Conservation (phyloP, 139 green algal species). For the Mesotaenium endlicherianum region DNA sequence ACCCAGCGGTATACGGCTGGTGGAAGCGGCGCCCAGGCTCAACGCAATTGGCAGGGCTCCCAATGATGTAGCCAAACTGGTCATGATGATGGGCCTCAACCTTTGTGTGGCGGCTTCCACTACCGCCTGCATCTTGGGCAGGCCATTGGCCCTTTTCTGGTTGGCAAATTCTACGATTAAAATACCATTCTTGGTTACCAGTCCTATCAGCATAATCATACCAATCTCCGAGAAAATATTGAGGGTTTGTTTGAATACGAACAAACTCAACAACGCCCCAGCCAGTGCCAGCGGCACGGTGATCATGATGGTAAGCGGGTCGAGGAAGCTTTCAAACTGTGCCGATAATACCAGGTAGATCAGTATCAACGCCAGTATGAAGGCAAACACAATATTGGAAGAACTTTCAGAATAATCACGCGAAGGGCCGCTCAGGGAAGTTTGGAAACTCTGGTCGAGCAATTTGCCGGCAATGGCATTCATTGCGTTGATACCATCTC, state of each 20-base stretch:
- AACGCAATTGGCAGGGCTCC: no score
- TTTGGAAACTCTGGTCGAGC: not conserved
- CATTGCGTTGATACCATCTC: not conserved
- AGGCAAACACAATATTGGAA: not conserved
- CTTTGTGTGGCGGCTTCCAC: not conserved
- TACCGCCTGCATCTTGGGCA: not conserved
- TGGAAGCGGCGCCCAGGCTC: no score
- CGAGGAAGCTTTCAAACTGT: not conserved
- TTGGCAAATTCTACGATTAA: constrained; percentile 1
- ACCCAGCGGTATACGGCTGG: no score
- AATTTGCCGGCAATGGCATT: not conserved
- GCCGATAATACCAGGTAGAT: not conserved
- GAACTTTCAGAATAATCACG: not conserved
- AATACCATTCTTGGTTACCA: not conserved
- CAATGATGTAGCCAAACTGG: not conserved
- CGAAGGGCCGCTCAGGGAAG: not conserved
- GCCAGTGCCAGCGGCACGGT: not conserved
- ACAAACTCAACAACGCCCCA: not conserved
- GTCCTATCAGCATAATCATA: not conserved
- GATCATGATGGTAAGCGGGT: not conserved
- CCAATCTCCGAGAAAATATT: not conserved
- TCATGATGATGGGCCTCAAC: not conserved
- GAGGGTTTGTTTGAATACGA: no score
- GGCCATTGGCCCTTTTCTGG: not conserved
- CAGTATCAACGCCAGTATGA: not conserved